phyloP scores from a whole-genome alignment of 441 rosid genomes.

The Heliophila coronopifolia region DNA sequence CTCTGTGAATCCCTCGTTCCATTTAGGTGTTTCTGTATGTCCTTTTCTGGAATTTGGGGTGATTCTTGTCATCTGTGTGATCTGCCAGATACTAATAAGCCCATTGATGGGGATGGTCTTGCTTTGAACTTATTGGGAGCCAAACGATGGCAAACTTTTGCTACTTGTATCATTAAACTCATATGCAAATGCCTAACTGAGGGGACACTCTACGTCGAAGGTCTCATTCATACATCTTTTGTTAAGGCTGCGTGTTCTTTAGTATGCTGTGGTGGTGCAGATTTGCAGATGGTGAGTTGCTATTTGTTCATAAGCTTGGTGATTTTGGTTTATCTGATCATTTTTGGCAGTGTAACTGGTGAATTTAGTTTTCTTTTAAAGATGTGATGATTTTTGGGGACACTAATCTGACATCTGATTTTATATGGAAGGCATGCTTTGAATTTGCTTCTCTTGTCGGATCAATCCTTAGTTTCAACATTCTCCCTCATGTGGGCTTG shows the following conservation, averaged over 20 bases:
- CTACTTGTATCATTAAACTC: conserved; percentile 73
- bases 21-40: conserved; percentile 56
- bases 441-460: conserved; percentile 71
- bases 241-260: conserved; percentile 69
- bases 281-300: conserved; percentile 80
- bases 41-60: conserved; percentile 47
- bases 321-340: conserved; percentile 17
- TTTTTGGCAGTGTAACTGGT: conserved; percentile 10
- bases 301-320: conserved; percentile 18
- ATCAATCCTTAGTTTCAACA: conserved; percentile 58
- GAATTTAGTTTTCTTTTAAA: conserved; percentile 22
- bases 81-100: conserved; percentile 60
- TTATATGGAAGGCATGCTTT: conserved; percentile 85
- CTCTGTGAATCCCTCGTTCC: conserved; percentile 35
- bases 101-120: conserved; percentile 62
- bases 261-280: conserved; percentile 73
- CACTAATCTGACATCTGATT: conserved; percentile 41
- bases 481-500: conserved; percentile 65
- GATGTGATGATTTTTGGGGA: conserved; percentile 23
- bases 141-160: conserved; percentile 75
- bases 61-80: conserved; percentile 59
- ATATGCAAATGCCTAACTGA: conserved; percentile 83
- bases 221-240: conserved; percentile 60
- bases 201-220: conserved; percentile 88
- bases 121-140: conserved; percentile 52